Base-by-base conservation (phyloP, 2,329 filamentous ascomycete genomes). In the Ophiocordyceps camponoti-floridani region DNA sequence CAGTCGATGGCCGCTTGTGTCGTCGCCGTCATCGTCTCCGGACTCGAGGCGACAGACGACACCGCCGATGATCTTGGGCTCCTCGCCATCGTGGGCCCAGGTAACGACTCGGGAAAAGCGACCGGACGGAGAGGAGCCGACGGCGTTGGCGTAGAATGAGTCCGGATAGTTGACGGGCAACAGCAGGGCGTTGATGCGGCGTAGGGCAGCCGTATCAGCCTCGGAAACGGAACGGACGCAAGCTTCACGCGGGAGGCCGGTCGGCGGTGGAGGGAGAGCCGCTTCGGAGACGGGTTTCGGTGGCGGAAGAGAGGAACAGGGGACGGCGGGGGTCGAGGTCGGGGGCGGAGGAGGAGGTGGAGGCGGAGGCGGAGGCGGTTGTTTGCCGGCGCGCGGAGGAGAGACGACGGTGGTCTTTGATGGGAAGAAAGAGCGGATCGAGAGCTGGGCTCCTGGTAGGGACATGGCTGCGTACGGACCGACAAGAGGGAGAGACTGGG, bases 131-230 rank as follows among this genome's bases (percentile, higher is more conserved):
- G 64, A 54, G 11, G 70, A 67, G 48, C 75, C 64, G 47, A 71
- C 60, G 45, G 74, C 67, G 35, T 64, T 64, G 44, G 65, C 60
- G 66, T 80, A 82, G 62, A 82, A 82, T 42, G 66, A 65, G 56
- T 81, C 77, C 3, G 74, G 69, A 57, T 82, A 82, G 57, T 65
- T 63, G 47, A 82, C 73, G 43, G 73, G 75, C 1, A 82, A 72
- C 44, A 82, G 69, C 43, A 82, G 69, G 41, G 73, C 63, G 59
- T 79, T 80, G 58, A 82, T 78, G 52, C 77, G 72, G 37, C 73
- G 74, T 6, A 82, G 66, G 41, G 73, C 67, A 46, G 71, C 62
- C 46, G 80, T 60, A 58, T 81, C 74, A 41, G 62, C 54, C 41
- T 65, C 58, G 1, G 63, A 60, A 44, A 79, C 61, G 44, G 64